Evolutionary conservation across 2,329 filamentous ascomycete genomes (phyloP).

Genomic region (Aspergillus melleus): DNA sequence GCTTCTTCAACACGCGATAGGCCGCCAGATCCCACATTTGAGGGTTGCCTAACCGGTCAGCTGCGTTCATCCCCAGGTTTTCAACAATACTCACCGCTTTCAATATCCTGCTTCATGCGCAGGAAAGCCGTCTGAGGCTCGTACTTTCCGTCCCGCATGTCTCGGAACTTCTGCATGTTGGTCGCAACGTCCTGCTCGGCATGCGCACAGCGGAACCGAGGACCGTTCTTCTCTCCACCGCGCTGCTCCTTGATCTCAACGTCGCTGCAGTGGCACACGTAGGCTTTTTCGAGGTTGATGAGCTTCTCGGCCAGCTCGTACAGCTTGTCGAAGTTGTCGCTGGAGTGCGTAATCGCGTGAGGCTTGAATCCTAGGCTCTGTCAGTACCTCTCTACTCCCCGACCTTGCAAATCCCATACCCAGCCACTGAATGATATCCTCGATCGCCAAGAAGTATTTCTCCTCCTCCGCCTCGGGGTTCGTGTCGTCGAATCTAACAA

Average conservation of each 20-base stretch:
- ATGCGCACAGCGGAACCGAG: conserved; percentile 52
- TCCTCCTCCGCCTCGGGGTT: conserved; percentile 94
- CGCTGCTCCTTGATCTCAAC: conserved; percentile 83
- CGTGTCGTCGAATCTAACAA: conserved; percentile 86
- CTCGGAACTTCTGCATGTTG: conserved; percentile 68
- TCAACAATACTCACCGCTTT: conserved; percentile 48
- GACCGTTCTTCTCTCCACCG: conserved; percentile 68
- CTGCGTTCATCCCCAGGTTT: neutral
- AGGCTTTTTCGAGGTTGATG: conserved; percentile 66
- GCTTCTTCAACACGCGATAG: conserved; percentile 73
- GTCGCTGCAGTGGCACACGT: conserved; percentile 84
- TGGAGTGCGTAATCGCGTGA: conserved; percentile 77
- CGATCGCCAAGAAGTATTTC: conserved; percentile 83
- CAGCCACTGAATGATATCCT: conserved; percentile 84
- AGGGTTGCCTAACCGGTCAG: conserved; percentile 62
- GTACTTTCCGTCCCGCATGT: conserved; percentile 91
- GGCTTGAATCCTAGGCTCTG: conserved; percentile 66
- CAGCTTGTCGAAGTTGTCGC: conserved; percentile 83
- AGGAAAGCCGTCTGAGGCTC: conserved; percentile 79
- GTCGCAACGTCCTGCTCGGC: conserved; percentile 50
- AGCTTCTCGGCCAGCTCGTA: conserved; percentile 88
- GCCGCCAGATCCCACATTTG: conserved; percentile 97
- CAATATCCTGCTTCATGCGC: conserved; percentile 83
- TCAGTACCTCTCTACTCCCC: neutral
- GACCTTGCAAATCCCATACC: conserved; percentile 15